Evolutionary conservation across 208 protist genomes (phyloP).

Genomic region (Angomonas desouzai): DNA sequence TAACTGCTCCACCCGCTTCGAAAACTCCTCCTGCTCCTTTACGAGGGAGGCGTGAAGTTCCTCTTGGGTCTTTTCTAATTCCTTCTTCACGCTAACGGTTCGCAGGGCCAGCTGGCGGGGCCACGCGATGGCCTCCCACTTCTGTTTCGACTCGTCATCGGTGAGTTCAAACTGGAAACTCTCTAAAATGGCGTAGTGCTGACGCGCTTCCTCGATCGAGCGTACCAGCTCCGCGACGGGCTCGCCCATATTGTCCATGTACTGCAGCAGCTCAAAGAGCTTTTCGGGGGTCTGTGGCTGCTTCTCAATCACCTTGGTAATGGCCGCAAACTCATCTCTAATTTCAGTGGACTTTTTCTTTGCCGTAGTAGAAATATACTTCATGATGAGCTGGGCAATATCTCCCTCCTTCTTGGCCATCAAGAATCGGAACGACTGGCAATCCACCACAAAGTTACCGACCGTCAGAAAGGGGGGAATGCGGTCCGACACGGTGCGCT

Average conservation of each 20-base stretch:
- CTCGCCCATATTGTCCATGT: conserved; percentile 82
- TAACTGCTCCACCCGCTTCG: conserved; percentile 90
- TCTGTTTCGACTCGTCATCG: conserved; percentile 91
- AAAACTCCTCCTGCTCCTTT: conserved; percentile 93
- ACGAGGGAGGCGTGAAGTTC: conserved; percentile 88
- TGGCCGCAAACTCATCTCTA: conserved; percentile 81
- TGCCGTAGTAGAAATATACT: conserved; percentile 86
- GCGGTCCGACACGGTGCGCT: conserved; percentile 82
- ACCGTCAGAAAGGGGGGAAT: conserved; percentile 91
- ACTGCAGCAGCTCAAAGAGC: conserved; percentile 88
- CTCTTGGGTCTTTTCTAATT: conserved; percentile 90
- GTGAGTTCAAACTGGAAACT: conserved; percentile 90
- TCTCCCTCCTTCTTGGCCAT: conserved; percentile 94
- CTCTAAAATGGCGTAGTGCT: conserved; percentile 93
- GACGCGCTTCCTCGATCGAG: conserved; percentile 87
- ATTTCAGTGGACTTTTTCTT: conserved; percentile 69
- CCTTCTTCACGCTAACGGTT: conserved; percentile 68
- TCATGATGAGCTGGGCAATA: conserved; percentile 89
- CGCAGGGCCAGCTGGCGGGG: conserved; percentile 84
- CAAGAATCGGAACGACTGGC: conserved; percentile 89
- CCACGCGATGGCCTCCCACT: conserved; percentile 94
- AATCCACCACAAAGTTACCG: conserved; percentile 94
- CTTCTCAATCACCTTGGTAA: conserved; percentile 80
- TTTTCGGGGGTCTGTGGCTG: conserved; percentile 85
- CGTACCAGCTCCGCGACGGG: conserved; percentile 62